Evolutionary conservation across 176 grass and related monocot species (phyloP).

Genomic region (Elymus sibiricus): DNA sequence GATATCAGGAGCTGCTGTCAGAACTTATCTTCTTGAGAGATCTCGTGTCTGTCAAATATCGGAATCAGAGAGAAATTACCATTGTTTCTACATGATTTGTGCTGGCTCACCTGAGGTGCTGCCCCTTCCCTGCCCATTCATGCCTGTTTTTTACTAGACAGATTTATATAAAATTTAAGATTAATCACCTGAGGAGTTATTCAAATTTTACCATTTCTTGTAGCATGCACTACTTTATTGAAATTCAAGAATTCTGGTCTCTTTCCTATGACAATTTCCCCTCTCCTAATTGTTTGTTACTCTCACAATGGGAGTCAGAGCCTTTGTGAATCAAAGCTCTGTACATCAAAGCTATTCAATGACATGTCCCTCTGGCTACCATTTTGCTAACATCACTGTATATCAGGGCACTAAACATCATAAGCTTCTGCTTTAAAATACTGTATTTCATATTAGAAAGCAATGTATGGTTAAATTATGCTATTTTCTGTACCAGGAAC

Average conservation of each 20-base stretch:
- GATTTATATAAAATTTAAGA: neutral
- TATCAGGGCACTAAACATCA: neutral
- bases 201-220: neutral
- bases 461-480: slow-evolving; percentile 1
- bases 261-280: neutral
- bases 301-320: neutral
- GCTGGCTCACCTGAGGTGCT: slow-evolving; percentile 80
- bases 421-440: neutral
- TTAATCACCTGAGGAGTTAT: neutral
- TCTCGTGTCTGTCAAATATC: slow-evolving; percentile 97
- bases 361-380: neutral
- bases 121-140: slow-evolving; percentile 1
- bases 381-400: neutral
- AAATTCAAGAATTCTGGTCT: neutral
- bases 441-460: slow-evolving; percentile 4
- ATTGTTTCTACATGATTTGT: slow-evolving; percentile 99
- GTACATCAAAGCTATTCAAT: neutral
- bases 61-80: slow-evolving; percentile 93
- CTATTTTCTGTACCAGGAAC: slow-evolving; percentile 45
- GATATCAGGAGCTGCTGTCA: slow-evolving; percentile 90
- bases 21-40: slow-evolving; percentile 95
- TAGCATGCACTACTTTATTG: neutral
- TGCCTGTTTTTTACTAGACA: neutral
- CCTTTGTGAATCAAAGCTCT: slow-evolving; percentile 1
- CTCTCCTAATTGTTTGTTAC: neutral